These are phyloP conservation scores for Fraxinus velutina DNA, from an alignment of 305 asterid species.

Conservation along the genomic window DNA sequence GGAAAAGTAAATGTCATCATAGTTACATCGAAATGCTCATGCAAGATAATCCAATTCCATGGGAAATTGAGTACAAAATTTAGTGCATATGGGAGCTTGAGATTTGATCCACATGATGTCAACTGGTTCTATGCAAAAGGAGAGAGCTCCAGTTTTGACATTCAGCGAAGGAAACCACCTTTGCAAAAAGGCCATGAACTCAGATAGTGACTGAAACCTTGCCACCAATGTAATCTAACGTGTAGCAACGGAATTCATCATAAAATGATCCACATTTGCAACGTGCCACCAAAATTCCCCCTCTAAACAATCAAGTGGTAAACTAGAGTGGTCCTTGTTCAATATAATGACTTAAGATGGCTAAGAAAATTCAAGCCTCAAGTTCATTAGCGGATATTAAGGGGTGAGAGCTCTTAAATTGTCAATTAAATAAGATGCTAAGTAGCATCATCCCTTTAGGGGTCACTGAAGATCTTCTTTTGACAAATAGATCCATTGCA, in stretches of 20 bases:
- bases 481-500: slow-evolving; percentile 37
- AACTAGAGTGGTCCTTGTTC: slow-evolving; percentile 41
- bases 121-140: slow-evolving; percentile 59
- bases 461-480: slow-evolving; percentile 47
- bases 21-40: slow-evolving; percentile 52
- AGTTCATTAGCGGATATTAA: slow-evolving; percentile 39
- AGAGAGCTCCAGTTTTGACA: slow-evolving; percentile 60
- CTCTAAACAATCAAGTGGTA: slow-evolving; percentile 35
- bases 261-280: slow-evolving; percentile 14
- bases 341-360: slow-evolving; percentile 37
- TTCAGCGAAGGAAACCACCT: slow-evolving; percentile 62
- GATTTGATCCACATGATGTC: slow-evolving; percentile 60
- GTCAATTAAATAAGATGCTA: slow-evolving; percentile 39
- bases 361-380: slow-evolving; percentile 34
- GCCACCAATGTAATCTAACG: slow-evolving; percentile 38
- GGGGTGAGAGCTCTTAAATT: slow-evolving; percentile 35
- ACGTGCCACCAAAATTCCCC: slow-evolving; percentile 48
- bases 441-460: slow-evolving; percentile 25
- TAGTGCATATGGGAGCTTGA: slow-evolving; percentile 46
- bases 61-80: slow-evolving; percentile 34
- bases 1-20: slow-evolving; percentile 56
- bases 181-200: slow-evolving; percentile 50
- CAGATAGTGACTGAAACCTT: slow-evolving; percentile 46
- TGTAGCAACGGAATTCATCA: slow-evolving; percentile 39
- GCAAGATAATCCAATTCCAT: slow-evolving; percentile 46